phyloP scores from a whole-genome alignment of 106 monocot species.

The Gastrodia elata region DNA sequence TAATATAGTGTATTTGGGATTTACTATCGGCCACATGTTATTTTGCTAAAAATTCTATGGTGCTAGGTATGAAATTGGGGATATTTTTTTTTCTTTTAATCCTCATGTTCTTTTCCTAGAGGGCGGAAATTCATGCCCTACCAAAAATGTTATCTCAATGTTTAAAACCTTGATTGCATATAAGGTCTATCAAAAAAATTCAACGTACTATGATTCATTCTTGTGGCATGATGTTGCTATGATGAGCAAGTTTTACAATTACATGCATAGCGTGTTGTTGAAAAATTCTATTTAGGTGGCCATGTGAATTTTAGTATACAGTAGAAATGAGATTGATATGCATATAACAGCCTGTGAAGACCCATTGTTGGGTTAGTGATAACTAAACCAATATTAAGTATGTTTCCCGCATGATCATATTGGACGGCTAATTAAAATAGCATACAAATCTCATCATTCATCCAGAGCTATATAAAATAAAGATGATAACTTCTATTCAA shows the following conservation, averaged over 20 bases:
- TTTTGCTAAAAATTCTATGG: background rate
- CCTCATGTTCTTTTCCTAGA: background rate
- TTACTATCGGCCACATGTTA: background rate
- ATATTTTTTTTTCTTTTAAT: background rate
- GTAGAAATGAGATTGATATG: background rate
- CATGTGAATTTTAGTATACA: background rate
- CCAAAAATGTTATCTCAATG: background rate
- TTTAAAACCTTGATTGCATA: background rate
- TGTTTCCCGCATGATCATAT: too few relatives aligned
- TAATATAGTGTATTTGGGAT: background rate
- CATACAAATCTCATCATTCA: too few relatives aligned
- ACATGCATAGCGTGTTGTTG: background rate
- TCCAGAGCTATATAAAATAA: too few relatives aligned
- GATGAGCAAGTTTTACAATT: background rate
- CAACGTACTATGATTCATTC: background rate
- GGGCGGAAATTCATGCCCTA: background rate
- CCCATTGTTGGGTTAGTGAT: too few relatives aligned
- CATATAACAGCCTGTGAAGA: background rate
- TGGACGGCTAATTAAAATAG: too few relatives aligned
- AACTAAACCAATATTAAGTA: too few relatives aligned
- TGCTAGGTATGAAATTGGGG: background rate
- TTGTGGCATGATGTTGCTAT: background rate
- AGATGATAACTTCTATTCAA: too few relatives aligned
- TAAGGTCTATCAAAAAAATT: background rate
- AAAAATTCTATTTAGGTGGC: background rate